Base-by-base conservation (phyloP, 225 moss, liverwort and hornwort genomes). In the Lunularia cruciata region DNA sequence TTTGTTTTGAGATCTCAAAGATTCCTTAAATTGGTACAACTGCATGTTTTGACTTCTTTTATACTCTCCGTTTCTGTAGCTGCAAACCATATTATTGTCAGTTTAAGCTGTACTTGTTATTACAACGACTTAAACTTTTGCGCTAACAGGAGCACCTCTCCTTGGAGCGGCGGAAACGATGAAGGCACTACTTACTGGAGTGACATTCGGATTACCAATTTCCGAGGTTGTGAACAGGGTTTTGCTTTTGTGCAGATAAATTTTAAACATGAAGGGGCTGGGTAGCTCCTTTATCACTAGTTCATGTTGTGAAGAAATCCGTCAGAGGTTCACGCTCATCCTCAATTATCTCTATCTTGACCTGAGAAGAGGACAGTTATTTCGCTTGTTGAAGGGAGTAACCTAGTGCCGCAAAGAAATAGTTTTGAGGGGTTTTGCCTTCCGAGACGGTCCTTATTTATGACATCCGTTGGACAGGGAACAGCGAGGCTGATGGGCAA, bases 201-300 rank as follows among this genome's bases (percentile, higher is more conserved):
- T 91, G 36, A 91, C 72, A 45, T 98, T 98, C 79, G 98, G 98
- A 55, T 84, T 98, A 68, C 98, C 98, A 45, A 91, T 98, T 22
- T 74, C 86, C 35, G 98, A 98, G 85, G 94, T 91, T 69, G 46
- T 63, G 6, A 60, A 45, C 30, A 45, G 20, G 27, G 25, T 28
- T 5, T 60, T 64, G 27, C 15, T 42, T 43, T 43, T 6, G 1
- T 43, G 16, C 16, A 11, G 16, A 43, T 6, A 11, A 1, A 43
- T 16, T 43, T 43, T 16, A 43, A 2, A 2, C 1, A 43, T n/a
- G n/a, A 6, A 8, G 23, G 34, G 4, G 34, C 4, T 35, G 18
- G 34, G 19, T 58, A 34, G 2, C 12, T 35, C 36, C 10, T 16
- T 2, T 34, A 6, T 35, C 10, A 2, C 18, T 6, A 20, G 35